Conservation (phyloP, 163 green algal genomes). For the Dunaliella salina region DNA sequence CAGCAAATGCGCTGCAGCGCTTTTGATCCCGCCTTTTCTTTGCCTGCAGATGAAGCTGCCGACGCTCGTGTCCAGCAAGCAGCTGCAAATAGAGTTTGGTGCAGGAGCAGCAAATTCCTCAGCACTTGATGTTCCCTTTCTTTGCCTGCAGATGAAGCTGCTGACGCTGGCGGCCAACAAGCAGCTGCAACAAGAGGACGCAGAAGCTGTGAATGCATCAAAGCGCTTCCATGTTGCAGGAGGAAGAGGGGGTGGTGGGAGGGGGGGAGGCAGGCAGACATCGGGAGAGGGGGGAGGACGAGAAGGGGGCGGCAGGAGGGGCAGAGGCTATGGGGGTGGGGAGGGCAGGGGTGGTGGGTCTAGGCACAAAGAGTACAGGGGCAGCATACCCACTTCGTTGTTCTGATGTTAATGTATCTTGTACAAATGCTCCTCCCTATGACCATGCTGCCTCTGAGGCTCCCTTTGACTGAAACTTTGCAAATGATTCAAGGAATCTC, state of each 20-base stretch:
- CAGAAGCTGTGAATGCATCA: neutral
- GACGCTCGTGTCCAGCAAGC: constrained; percentile 38
- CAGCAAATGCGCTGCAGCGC: neutral
- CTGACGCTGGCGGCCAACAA: neutral
- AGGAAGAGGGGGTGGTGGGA: neutral
- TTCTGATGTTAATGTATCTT: neutral
- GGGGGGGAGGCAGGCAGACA: neutral
- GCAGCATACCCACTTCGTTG: neutral
- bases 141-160: neutral
- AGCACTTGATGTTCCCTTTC: neutral
- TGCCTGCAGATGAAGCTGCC: constrained; percentile 55
- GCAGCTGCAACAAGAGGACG: neutral
- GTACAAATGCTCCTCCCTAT: neutral
- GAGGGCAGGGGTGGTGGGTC: neutral
- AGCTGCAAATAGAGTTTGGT: constrained; percentile 15
- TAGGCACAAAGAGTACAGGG: constrained; percentile 4
- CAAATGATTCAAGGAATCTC: too few relatives aligned
- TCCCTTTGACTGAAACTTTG: too few relatives aligned
- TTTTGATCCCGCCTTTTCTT: neutral
- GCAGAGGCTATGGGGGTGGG: neutral
- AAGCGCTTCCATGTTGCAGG: neutral
- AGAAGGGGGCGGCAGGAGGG: neutral
- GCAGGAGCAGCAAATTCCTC: too few relatives aligned
- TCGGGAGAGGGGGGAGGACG: neutral
- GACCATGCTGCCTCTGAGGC: too few relatives aligned